Base-by-base conservation (phyloP, 78 protist species). In the Planoprotostelium fungivorum region DNA sequence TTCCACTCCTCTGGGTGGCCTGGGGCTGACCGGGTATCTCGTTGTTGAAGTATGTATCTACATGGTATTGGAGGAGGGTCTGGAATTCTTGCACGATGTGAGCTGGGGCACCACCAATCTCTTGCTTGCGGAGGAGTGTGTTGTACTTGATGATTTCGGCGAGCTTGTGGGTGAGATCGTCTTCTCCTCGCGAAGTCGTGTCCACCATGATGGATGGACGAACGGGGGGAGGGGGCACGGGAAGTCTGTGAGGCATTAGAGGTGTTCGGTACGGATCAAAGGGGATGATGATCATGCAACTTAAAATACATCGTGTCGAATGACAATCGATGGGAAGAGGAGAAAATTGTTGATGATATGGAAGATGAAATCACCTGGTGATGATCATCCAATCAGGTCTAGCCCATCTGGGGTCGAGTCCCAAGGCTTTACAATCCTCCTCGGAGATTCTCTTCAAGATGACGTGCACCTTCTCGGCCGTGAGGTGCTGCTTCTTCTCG, bases 221-320 rank as follows among this genome's bases (percentile, higher is more conserved):
- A n/a, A 99, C 99, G 0, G 93, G 95, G 34, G 99, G 99, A 34
- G 99, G 99, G 28, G 99, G 98, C 29, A 99, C 99, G 5, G 99
- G 99, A 29, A 99, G 90, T 83, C 39, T 37, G 38, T 10, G 16
- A n/a, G n/a, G n/a, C n/a, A n/a, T n/a, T n/a, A n/a, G n/a, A n/a
- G n/a, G n/a, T n/a, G n/a, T n/a, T n/a, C n/a, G n/a, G n/a, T n/a
- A n/a, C n/a, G n/a, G n/a, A n/a, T n/a, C n/a, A n/a, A n/a, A n/a
- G n/a, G n/a, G n/a, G n/a, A n/a, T n/a, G n/a, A n/a, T n/a, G n/a
- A n/a, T n/a, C n/a, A n/a, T n/a, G n/a, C n/a, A n/a, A n/a, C n/a
- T 85, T 37, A 25, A 85, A 16, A 85, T 85, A 25, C 16, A 85
- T 16, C 5, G 36, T 85, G 16, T 5, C 29, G 5, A 37, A 36